A percentile compares a stretch with the other conserved stretches of the same genome.
phyloP scores from a whole-genome alignment of 345 rosid species.

The Streptanthus diversifolius region DNA sequence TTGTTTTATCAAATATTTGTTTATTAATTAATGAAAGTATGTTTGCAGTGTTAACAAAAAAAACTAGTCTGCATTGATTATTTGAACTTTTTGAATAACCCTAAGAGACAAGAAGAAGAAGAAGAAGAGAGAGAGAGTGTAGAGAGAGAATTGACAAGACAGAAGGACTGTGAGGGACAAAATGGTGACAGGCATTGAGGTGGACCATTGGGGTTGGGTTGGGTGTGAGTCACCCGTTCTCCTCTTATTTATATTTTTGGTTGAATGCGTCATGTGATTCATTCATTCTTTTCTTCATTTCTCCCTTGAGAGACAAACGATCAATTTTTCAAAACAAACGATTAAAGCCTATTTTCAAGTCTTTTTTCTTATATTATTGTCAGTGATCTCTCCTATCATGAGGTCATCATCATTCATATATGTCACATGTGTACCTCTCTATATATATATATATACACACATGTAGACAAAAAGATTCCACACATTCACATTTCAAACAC shows the following conservation, averaged over 20 bases:
- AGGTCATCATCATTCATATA: constrained; percentile 34
- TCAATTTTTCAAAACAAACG: background rate
- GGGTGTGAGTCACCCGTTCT: constrained; percentile 21
- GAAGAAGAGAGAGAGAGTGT: background rate
- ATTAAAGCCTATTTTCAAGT: constrained; percentile 35
- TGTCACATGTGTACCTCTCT: constrained; percentile 18
- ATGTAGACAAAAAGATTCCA: constrained; percentile 12
- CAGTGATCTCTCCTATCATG: constrained; percentile 40
- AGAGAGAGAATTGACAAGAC: constrained; percentile 35
- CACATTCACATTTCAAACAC: constrained; percentile 3
- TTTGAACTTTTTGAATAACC: background rate
- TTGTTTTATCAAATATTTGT: too few species aligned
- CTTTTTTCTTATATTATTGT: constrained; percentile 7
- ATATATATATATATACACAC: background rate
- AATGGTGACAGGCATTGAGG: constrained; percentile 33
- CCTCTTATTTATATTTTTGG: constrained; percentile 2
- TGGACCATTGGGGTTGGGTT: constrained; percentile 34
- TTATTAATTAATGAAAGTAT: too few species aligned
- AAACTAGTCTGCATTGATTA: background rate
- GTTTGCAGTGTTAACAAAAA: too few species aligned
- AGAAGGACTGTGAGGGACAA: constrained; percentile 32
- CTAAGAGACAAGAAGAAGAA: constrained; percentile 6
- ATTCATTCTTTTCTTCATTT: background rate
- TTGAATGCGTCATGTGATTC: constrained; percentile 30
- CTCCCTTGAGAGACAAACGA: background rate